Evolutionary conservation across 495 filamentous ascomycete species (phyloP), one percentile per base, ranked within the genome.

Genomic region (Penicillium angulare): DNA sequence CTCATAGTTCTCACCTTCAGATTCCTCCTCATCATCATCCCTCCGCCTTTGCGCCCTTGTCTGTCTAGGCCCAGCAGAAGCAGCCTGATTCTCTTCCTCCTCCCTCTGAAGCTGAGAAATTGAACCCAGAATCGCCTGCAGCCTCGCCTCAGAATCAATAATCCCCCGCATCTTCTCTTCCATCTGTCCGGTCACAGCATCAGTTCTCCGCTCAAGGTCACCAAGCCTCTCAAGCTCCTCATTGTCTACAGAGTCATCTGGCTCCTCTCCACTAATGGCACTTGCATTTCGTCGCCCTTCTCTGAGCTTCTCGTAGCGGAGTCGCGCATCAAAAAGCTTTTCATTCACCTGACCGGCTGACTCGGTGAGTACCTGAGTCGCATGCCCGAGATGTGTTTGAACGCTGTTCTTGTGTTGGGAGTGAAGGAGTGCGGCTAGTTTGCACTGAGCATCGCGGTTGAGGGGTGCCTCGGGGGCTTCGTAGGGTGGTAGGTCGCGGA

Each of bases 401-500:
- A 48, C 1, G 12, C 62, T 58, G n/a, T 72, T 47, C n/a, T 56
- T 38, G 16, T 65, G n/a, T n/a, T n/a, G 56, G 10, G 64, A 57
- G 18, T 63, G 47, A 5, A 69, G 54, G 9, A 79, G 65, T 3
- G 53, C 24, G 0, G 65, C 32, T 12, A 81, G 66, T 0, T 66
- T 60, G 10, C 54, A 48, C 38, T 73, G 68, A 27, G 59, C 58
- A 16, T 63, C 60, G 13, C 50, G 35, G 29, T 65, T 74, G 5
- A 78, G 78, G 9, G 84, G 76, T 26, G 69, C 76, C 15, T 72
- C 56, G 10, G 78, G 83, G 1, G 78, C 60, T 54, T 88, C 74
- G 64, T 89, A 88, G 7, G 71, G 58, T 3, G 85, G 85, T 7
- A 86, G 66, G 0, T 69, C 60, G 10, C 67, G 60, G 22, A n/a